Evolutionary conservation across 176 grass and related monocot genomes (phyloP), one percentile per base, ranked within the genome.

Genomic region (Oryza brachyantha): DNA sequence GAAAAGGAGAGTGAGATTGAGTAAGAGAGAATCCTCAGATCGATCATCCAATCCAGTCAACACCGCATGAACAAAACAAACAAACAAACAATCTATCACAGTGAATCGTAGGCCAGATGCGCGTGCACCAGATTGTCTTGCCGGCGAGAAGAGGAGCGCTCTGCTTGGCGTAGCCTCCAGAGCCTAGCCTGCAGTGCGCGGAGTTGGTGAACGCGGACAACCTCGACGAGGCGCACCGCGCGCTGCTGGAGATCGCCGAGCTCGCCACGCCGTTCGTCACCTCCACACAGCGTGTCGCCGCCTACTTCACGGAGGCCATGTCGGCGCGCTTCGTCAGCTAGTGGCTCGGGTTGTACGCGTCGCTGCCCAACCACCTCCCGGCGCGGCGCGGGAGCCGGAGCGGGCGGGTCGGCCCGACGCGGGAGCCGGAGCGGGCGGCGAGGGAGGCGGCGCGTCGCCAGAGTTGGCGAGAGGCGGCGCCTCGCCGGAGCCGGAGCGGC

Each of bases 301-400:
- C 95, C 31, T 98, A 98, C 90, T 98, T 98, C 84, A 89, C 96
- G 7, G 96, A 98, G 69, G 96, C 96, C 79, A 99, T 99, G 96
- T 95, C 96, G 0, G 88, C 92, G 12, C 88, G 96, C 5, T 81
- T 99, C 5, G 90, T 99, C 13, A 96, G 86, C 81, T 96, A 88
- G 4, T 99, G 96, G 64, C 92, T 99, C 0, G 96, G 92, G 10
- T 84, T 99, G 0, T 96, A 99, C 86, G 86, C 90, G 13, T 92
- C 96, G 61, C 83, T 99, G 1, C 84, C 90, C 8, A 32, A 69
- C 0, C 26, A n/a, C 87, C 3, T 67, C 88, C 72, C 90, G 7
- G 79, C 0, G 72, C 77, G 0, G 48, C 75, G 19, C 90, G 78
- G n/a, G n/a, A n/a, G n/a, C n/a, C n/a, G n/a, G n/a, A n/a, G n/a